Conservation (phyloP, 2,329 filamentous ascomycete genomes). For the Fusarium protoensiforme region DNA sequence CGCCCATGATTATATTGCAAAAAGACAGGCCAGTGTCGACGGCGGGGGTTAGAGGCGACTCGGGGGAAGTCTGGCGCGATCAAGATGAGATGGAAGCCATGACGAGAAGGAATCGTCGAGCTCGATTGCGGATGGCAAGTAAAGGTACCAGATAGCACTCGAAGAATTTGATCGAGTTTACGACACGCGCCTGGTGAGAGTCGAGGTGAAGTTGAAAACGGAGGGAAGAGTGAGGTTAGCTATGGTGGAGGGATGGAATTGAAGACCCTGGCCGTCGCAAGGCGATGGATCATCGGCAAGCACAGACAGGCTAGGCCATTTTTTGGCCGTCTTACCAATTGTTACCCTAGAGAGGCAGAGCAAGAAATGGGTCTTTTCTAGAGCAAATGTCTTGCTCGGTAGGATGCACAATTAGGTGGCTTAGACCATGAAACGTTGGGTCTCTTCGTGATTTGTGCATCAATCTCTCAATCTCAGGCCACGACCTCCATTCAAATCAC, state of each 20-base stretch:
- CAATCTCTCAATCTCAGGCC: neutral
- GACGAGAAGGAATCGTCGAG: neutral
- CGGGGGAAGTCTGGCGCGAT: constrained; percentile 7
- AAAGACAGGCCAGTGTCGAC: neutral
- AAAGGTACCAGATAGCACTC: neutral
- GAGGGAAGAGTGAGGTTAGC: neutral
- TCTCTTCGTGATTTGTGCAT: neutral
- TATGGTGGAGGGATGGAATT: constrained; percentile 12
- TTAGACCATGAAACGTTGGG: neutral
- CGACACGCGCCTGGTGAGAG: neutral
- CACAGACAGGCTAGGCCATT: constrained; percentile 27
- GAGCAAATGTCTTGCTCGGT: neutral
- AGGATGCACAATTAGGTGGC: neutral
- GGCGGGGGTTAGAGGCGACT: neutral
- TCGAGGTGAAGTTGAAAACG: neutral
- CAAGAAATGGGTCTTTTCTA: neutral
- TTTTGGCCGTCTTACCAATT: neutral
- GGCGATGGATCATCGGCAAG: constrained; percentile 1
- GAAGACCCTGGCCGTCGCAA: neutral
- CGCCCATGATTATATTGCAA: constrained; percentile 37
- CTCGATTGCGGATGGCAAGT: neutral
- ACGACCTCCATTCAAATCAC: neutral
- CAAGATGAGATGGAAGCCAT: constrained; percentile 23
- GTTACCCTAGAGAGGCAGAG: neutral
- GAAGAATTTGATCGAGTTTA: neutral